Base-by-base conservation (phyloP, 1,284 basidiomycete species). In the Gymnopus androsaceus region DNA sequence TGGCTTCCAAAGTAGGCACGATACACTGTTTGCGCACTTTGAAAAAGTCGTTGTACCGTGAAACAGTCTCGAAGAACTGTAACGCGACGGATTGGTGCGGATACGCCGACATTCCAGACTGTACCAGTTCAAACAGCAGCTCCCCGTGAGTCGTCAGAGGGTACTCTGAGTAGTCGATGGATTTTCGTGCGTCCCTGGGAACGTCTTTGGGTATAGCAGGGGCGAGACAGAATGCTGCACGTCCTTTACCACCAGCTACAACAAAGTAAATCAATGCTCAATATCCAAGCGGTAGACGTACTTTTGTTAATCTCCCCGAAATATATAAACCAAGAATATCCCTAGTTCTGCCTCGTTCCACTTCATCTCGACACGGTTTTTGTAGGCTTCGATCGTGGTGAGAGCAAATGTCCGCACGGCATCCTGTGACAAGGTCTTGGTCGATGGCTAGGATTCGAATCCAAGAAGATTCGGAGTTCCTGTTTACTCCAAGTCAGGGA, bases 281-380 rank as follows among this genome's bases (percentile, higher is more conserved):
- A 37, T 4, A 27, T 52, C 45, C n/a, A n/a, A 58, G 25, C 36
- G 27, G 33, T 28, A 50, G 15, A 63, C 80, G 30, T 60, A 88
- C 90, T 81, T 75, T 90, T 92, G 70, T 88, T 92, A 62, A 95
- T 86, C 70, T 99, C 96, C 38, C 95, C 95, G 66, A 94, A 99
- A 33, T n/a, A 95, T 91, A 69, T 87, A 98, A 1, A 98, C 87
- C 27, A 98, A 82, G 69, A 94, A 94, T 15, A 98, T 76, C 0
- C 93, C 94, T 19, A 99, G 80, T 70, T 99, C 97, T 1, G 92
- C 92, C 65, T 97, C 90, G 67, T 95, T 88, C 98, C 98, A 99
- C 49, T 90, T 83, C 19, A 97, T 62, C 44, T 76, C 61, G 15
- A 80, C 70, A 2, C 87, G 84, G 56, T 73, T 83, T 34, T 78